phyloP scores from a whole-genome alignment of 805 yeast genomes.

The Cephaloascus albidus region DNA sequence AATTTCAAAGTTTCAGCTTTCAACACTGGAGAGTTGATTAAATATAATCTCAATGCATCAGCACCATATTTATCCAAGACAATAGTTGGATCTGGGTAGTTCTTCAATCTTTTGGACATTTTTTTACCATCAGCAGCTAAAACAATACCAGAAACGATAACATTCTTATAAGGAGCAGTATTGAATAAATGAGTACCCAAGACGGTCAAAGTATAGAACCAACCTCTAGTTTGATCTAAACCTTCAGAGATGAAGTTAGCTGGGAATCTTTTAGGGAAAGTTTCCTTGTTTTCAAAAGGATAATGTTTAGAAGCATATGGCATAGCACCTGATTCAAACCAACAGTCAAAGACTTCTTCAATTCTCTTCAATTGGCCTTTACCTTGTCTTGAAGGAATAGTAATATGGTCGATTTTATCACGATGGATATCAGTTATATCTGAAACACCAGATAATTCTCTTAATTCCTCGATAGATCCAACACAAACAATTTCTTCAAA shows the following conservation, averaged over 20 bases:
- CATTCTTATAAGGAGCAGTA: slow-evolving; percentile 89
- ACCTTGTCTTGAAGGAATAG: slow-evolving; percentile 87
- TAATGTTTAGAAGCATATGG: slow-evolving; percentile 96
- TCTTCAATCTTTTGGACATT: slow-evolving; percentile 97
- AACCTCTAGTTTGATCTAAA: slow-evolving; percentile 98
- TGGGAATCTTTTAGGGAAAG: slow-evolving; percentile 72
- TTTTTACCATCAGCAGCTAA: slow-evolving; percentile 97
- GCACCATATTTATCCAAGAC: slow-evolving; percentile 90
- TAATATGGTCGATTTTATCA: slow-evolving; percentile 81
- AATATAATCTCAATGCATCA: slow-evolving; percentile 90
- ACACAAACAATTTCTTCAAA: slow-evolving; percentile 86
- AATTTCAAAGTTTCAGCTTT: slow-evolving; percentile 95
- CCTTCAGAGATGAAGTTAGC: slow-evolving; percentile 98
- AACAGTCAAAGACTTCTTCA: slow-evolving; percentile 98
- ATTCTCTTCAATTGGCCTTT: slow-evolving; percentile 83
- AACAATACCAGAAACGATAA: slow-evolving; percentile 92
- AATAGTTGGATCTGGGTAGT: slow-evolving; percentile 89
- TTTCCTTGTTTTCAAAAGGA: slow-evolving; percentile 82
- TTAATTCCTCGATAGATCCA: slow-evolving; percentile 84
- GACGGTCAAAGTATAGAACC: slow-evolving; percentile 96
- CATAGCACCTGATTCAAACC: slow-evolving; percentile 99
- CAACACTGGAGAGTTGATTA: slow-evolving; percentile 95
- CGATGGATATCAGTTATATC: slow-evolving; percentile 90
- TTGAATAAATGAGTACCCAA: slow-evolving; percentile 92
- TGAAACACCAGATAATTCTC: slow-evolving; percentile 70